phyloP scores from a whole-genome alignment of 2,329 filamentous ascomycete genomes.

The Moelleriella libera region DNA sequence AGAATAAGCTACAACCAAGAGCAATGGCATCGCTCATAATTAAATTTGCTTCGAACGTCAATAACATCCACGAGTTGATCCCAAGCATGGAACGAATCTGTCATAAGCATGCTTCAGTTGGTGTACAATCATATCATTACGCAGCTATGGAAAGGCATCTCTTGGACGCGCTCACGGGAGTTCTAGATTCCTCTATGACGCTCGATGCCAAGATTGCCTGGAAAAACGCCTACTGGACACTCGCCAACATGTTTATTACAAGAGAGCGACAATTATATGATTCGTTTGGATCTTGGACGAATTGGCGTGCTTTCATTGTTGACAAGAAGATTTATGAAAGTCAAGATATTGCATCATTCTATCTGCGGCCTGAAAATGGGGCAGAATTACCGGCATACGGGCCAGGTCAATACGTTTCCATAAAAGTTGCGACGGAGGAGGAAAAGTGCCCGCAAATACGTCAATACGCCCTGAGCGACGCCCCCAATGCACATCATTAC shows the following conservation, averaged over 20 bases:
- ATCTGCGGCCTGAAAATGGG: constrained; percentile 49
- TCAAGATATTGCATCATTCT: constrained; percentile 56
- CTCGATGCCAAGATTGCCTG: constrained; percentile 51
- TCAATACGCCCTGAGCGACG: constrained; percentile 61
- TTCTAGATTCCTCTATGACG: constrained; percentile 53
- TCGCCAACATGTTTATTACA: constrained; percentile 58
- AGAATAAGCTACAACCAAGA: constrained; percentile 19
- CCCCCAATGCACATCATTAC: constrained; percentile 46
- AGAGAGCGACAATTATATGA: constrained; percentile 51
- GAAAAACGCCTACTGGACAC: constrained; percentile 57
- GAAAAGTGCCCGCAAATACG: constrained; percentile 48
- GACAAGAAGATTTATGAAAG: constrained; percentile 50
- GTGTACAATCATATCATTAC: constrained; percentile 56
- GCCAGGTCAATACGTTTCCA: constrained; percentile 60
- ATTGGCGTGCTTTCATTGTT: constrained; percentile 55
- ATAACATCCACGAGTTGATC: constrained; percentile 40
- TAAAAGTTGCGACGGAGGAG: constrained; percentile 42
- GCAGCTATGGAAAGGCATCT: constrained; percentile 56
- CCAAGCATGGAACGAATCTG: constrained; percentile 43
- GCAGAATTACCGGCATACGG: constrained; percentile 46
- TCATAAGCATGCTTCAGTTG: constrained; percentile 61
- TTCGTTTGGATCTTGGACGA: constrained; percentile 45
- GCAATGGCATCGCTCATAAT: constrained; percentile 35
- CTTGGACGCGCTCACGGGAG: constrained; percentile 49
- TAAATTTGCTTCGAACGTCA: constrained; percentile 58